Evolutionary conservation across 2,329 filamentous ascomycete species (phyloP), one percentile per base, ranked within the genome.

Genomic region (Fusarium sp.): DNA sequence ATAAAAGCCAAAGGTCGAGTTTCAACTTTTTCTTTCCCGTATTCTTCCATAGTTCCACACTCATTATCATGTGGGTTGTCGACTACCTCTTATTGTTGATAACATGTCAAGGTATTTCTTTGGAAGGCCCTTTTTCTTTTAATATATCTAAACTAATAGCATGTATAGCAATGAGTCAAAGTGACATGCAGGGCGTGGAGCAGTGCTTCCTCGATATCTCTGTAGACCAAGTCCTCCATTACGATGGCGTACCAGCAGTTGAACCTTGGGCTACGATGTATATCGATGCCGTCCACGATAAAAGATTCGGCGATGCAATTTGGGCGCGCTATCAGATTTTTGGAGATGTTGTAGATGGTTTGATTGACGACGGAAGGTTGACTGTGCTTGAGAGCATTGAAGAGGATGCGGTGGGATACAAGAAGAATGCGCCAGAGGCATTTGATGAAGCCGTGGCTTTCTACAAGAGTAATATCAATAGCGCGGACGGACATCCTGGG

Each of bases 211-310:
- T 58, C n/a, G 65, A 58, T 42, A 42, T 57, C 50, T n/a, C 65
- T 11, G 40, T 63, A 10, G 13, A 62, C 14, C 5, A 22, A 27
- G 35, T 67, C 34, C 61, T 65, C 54, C 22, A 60, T 29, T 5
- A 71, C 35, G 27, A 80, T 78, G 52, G 75, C 78, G 8, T 84
- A 66, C 58, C 83, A 80, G 58, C 56, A 59, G 22, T 64, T 22
- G 40, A 84, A 24, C 57, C 11, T 60, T 79, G 78, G 40, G 81
- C 42, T 6, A 79, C 11, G 20, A 73, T 62, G 40, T 61, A 66
- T 35, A 20, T 61, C 34, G 42, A 62, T 20, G 64, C 42, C 16
- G 6, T 61, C 20, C 56, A 29, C 22, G 64, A 61, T 2, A 6
- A 35, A 45, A 66, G 64, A 18, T 61, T 61, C 9, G 57, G 64